Evolutionary conservation across 345 rosid genomes (phyloP).

Genomic region (Heritiera fomes): DNA sequence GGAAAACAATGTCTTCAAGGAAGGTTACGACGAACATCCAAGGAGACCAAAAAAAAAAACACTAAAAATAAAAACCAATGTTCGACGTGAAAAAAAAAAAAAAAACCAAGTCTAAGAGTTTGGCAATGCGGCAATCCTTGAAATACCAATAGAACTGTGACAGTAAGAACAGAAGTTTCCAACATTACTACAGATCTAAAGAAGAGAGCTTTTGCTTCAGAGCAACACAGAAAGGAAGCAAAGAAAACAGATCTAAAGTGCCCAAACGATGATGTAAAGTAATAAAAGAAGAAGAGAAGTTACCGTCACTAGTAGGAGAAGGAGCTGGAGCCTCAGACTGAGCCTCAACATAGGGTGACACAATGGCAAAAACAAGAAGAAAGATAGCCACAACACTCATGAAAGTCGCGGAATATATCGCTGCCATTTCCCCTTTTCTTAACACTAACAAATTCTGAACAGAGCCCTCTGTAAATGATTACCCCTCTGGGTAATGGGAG

Average conservation of each 20-base stretch:
- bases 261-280: neutral
- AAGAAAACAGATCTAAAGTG: neutral
- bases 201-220: too few relatives aligned
- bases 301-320: slow-evolving; percentile 70
- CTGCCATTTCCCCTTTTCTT: slow-evolving; percentile 7
- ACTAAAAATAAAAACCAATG: too few relatives aligned
- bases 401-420: slow-evolving; percentile 22
- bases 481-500: neutral
- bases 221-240: neutral
- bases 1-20: too few relatives aligned
- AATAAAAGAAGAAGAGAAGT: neutral
- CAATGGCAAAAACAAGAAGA: slow-evolving; percentile 34
- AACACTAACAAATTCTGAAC: slow-evolving; percentile 8
- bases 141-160: neutral
- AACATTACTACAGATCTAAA: slow-evolving; percentile 4
- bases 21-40: too few relatives aligned
- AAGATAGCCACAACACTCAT: slow-evolving; percentile 26
- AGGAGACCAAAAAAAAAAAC: too few relatives aligned
- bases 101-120: too few relatives aligned
- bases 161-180: neutral
- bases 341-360: slow-evolving; percentile 37
- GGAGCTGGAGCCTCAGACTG: slow-evolving; percentile 56
- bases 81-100: too few relatives aligned
- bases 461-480: neutral
- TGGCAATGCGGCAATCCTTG: neutral